Evolutionary conservation across 805 yeast species (phyloP).

Genomic region (Suhomyces sp.): DNA sequence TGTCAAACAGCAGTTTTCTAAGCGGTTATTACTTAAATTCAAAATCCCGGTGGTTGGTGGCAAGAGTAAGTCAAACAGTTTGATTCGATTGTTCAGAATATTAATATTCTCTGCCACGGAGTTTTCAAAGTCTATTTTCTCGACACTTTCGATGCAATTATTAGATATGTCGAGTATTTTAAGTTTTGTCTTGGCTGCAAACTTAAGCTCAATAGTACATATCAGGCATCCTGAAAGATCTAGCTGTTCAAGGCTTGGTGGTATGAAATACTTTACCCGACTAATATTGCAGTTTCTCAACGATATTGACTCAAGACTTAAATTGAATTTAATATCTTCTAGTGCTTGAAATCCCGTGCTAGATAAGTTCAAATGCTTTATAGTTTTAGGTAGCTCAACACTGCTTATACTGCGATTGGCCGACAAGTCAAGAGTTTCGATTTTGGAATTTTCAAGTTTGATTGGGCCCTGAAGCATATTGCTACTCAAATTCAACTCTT

Average conservation of each 20-base stretch:
- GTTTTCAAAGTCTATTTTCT: background rate
- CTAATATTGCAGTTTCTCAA: background rate
- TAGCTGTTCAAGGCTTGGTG: background rate
- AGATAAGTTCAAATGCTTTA: background rate
- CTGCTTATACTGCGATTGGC: background rate
- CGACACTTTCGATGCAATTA: background rate
- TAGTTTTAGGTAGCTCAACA: background rate
- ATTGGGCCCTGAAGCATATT: background rate
- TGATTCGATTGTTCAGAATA: conserved; percentile 5
- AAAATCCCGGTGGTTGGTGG: background rate
- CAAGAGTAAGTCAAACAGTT: background rate
- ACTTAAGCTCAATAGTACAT: background rate
- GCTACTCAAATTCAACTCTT: conserved; percentile 1
- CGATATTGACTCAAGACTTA: background rate
- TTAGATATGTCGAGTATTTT: background rate
- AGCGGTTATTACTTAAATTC: conserved; percentile 4
- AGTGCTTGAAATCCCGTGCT: background rate
- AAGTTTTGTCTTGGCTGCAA: background rate
- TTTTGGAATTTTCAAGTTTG: background rate
- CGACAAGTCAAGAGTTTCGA: background rate
- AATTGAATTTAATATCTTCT: background rate
- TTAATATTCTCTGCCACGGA: conserved; percentile 1
- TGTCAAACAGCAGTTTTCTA: background rate
- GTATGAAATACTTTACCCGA: background rate
- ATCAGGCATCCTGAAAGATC: background rate